phyloP scores from a whole-genome alignment of 2,329 filamentous ascomycete genomes.

The Dactylellina cionopaga region DNA sequence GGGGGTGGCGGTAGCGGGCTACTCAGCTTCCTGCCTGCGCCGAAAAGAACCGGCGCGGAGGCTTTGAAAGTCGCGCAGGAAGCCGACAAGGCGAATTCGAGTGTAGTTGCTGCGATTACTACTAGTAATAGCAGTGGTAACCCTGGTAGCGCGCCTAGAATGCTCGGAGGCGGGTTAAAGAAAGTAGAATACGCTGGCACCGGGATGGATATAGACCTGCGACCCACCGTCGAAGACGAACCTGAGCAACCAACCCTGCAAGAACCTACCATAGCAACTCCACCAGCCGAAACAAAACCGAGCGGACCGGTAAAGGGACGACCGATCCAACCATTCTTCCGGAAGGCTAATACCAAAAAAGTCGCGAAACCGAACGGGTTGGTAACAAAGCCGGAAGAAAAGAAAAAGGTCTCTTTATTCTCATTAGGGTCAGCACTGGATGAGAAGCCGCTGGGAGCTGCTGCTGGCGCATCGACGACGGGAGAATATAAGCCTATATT shows the following conservation, averaged over 20 bases:
- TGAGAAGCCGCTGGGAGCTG: slow-evolving; percentile 15
- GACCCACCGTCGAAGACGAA: slow-evolving; percentile 31
- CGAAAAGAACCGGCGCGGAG: slow-evolving; percentile 54
- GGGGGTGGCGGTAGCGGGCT: slow-evolving; percentile 48
- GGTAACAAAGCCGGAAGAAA: slow-evolving; percentile 11
- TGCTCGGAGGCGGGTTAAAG: slow-evolving; percentile 39
- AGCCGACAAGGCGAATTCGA: not conserved
- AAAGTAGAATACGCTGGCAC: slow-evolving; percentile 50
- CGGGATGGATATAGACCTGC: slow-evolving; percentile 42
- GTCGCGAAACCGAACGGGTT: not conserved
- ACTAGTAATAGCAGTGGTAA: not conserved
- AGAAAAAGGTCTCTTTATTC: slow-evolving; percentile 50
- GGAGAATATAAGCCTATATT: slow-evolving; percentile 56
- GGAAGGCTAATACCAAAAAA: slow-evolving; percentile 29
- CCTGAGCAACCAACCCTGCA: not conserved
- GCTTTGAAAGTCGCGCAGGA: slow-evolving; percentile 40
- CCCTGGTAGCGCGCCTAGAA: slow-evolving; percentile 10
- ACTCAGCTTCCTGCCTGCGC: slow-evolving; percentile 56
- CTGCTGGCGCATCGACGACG: not conserved
- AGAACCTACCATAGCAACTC: not conserved
- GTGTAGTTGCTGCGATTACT: not conserved
- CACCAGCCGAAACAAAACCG: slow-evolving; percentile 22
- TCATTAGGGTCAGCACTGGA: slow-evolving; percentile 39
- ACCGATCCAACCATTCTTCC: slow-evolving; percentile 46
- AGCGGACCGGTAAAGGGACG: slow-evolving; percentile 36